These are phyloP conservation scores for Tylopilus felleus DNA, from an alignment of 768 basidiomycete species.

Conservation along the genomic window DNA sequence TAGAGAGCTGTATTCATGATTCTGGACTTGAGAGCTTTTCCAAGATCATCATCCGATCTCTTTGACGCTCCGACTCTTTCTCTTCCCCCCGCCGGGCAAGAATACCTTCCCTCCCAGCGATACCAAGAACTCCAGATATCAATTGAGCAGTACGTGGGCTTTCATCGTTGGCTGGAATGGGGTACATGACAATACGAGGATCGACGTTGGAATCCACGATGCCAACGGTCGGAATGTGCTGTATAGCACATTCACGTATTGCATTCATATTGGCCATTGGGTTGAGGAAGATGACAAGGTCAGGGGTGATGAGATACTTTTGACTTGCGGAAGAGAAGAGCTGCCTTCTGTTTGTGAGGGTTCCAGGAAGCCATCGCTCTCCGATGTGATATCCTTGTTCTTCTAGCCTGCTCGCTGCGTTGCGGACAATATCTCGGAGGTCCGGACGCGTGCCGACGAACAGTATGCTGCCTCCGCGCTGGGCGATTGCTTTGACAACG, in stretches of 20 bases:
- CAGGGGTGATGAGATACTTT: slow-evolving; percentile 63
- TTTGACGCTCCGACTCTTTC: slow-evolving; percentile 20
- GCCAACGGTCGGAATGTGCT: slow-evolving; percentile 90
- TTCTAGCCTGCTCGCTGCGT: slow-evolving; percentile 77
- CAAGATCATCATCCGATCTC: slow-evolving; percentile 25
- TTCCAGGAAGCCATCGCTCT: slow-evolving; percentile 93
- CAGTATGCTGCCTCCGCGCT: slow-evolving; percentile 77
- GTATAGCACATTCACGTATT: slow-evolving; percentile 86
- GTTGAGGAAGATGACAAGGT: slow-evolving; percentile 89
- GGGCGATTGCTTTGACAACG: slow-evolving; percentile 78
- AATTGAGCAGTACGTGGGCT: slow-evolving; percentile 87
- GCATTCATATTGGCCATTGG: slow-evolving; percentile 81
- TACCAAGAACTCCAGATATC: slow-evolving; percentile 82
- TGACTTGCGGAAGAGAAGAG: slow-evolving; percentile 63
- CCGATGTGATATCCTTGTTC: slow-evolving; percentile 80
- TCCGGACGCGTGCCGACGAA: slow-evolving; percentile 89
- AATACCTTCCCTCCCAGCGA: slow-evolving; percentile 79
- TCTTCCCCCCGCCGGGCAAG: slow-evolving; percentile 39
- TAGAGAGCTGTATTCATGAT: slow-evolving; percentile 13
- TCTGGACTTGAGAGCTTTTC: slow-evolving; percentile 22
- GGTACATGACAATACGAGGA: slow-evolving; percentile 94
- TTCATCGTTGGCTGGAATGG: slow-evolving; percentile 98
- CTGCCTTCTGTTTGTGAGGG: slow-evolving; percentile 80
- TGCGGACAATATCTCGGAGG: slow-evolving; percentile 67
- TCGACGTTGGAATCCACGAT: slow-evolving; percentile 95